phyloP scores from a whole-genome alignment of 345 rosid genomes.

The Eucalyptus sideroxylon region DNA sequence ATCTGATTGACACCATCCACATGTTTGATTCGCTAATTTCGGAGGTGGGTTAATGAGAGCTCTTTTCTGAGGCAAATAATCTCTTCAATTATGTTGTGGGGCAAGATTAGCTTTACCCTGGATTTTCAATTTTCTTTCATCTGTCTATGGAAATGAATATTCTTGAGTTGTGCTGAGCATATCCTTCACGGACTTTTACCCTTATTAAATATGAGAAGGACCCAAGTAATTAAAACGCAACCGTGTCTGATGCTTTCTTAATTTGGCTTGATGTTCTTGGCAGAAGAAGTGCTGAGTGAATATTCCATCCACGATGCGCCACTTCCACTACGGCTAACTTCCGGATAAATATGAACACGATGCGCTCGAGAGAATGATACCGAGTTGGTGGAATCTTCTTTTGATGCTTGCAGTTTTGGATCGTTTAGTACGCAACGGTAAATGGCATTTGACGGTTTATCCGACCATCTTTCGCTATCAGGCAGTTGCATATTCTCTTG shows the following conservation, averaged over 20 bases:
- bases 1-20: background rate
- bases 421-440: background rate
- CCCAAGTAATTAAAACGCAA: background rate
- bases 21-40: background rate
- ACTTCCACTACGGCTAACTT: background rate
- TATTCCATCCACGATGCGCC: background rate
- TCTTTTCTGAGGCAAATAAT: background rate
- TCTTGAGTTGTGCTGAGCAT: background rate
- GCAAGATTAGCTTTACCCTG: background rate
- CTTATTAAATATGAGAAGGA: background rate
- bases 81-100: background rate
- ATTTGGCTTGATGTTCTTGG: background rate
- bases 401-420: background rate
- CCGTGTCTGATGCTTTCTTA: background rate
- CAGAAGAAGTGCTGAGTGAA: background rate
- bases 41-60: background rate
- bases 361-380: background rate
- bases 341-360: background rate
- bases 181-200: background rate
- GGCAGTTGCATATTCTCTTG: background rate
- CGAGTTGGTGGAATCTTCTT: background rate
- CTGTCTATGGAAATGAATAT: background rate
- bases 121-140: background rate
- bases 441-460: conserved; percentile 26
- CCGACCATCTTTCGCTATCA: background rate